phyloP scores from a whole-genome alignment of 805 yeast genomes.

The Nakazawaea ishiwadae region DNA sequence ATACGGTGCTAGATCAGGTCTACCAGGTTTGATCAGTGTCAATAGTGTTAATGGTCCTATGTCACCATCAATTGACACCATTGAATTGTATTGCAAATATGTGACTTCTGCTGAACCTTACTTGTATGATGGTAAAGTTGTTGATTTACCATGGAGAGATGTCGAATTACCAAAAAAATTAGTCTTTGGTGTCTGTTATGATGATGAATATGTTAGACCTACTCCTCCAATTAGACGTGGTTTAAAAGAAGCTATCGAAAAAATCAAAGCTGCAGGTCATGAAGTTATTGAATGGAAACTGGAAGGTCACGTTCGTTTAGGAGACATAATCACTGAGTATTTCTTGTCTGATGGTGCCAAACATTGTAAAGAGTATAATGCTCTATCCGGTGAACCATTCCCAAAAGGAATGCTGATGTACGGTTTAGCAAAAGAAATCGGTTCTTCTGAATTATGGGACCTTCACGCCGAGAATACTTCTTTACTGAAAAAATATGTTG shows the following conservation, averaged over 20 bases:
- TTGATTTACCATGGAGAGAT: constrained; percentile 38
- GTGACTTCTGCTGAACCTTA: constrained; percentile 34
- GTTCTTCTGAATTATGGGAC: constrained; percentile 37
- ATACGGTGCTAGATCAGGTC: constrained; percentile 26
- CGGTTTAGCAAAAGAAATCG: constrained; percentile 29
- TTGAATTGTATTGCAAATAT: constrained; percentile 28
- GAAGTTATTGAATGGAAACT: constrained; percentile 47
- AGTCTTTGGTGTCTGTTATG: constrained; percentile 34
- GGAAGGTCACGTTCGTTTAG: constrained; percentile 29
- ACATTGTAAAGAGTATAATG: constrained; percentile 29
- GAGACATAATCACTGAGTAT: constrained; percentile 28
- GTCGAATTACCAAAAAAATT: constrained; percentile 31
- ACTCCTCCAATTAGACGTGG: constrained; percentile 48
- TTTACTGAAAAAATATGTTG: constrained; percentile 34
- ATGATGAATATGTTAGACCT: constrained; percentile 42
- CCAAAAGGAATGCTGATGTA: constrained; percentile 37
- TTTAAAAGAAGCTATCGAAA: constrained; percentile 27
- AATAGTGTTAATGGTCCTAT: constrained; percentile 46
- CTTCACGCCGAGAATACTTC: constrained; percentile 35
- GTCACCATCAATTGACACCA: constrained; percentile 30
- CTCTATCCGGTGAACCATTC: constrained; percentile 39
- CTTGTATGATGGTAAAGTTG: constrained; percentile 35
- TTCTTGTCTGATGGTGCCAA: constrained; percentile 43
- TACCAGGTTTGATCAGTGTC: constrained; percentile 36
- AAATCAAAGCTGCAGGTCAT: constrained; percentile 39